Conservation (phyloP, 2,329 filamentous ascomycete species). For the Neobulgaria alba region DNA sequence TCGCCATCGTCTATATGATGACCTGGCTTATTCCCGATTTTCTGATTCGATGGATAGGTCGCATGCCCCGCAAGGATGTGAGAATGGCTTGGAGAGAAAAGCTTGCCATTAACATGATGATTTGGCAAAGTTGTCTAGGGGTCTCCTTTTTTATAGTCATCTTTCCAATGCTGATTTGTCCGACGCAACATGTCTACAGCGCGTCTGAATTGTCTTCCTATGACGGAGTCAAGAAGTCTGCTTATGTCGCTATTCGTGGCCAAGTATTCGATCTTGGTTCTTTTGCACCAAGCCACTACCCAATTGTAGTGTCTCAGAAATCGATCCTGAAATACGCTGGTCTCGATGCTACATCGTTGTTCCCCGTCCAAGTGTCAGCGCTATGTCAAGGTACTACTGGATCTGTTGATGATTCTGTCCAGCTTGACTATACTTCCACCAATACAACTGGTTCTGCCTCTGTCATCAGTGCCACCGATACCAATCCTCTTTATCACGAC, state of each 20-base stretch:
- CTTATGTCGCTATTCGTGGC: conserved; percentile 79
- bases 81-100: conserved; percentile 94
- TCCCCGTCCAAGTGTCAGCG: conserved; percentile 89
- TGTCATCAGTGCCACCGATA: conserved; percentile 57
- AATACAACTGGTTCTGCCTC: conserved; percentile 65
- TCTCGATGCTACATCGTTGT: conserved; percentile 75
- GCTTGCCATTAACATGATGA: conserved; percentile 93
- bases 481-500: conserved; percentile 79
- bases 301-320: conserved; percentile 47
- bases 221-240: conserved; percentile 59
- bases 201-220: conserved; percentile 63
- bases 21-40: conserved; percentile 89
- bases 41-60: conserved; percentile 63
- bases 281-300: conserved; percentile 74
- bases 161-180: conserved; percentile 84
- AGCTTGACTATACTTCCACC: conserved; percentile 69
- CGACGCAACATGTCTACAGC: conserved; percentile 82
- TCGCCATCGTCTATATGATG: conserved; percentile 71
- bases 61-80: conserved; percentile 88
- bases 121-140: conserved; percentile 76
- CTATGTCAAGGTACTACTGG: conserved; percentile 74
- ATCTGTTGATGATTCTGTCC: conserved; percentile 58
- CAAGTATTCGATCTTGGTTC: conserved; percentile 74
- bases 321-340: conserved; percentile 75
- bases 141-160: conserved; percentile 84